These are phyloP conservation scores for Solanum hybrid DNA, from an alignment of 305 asterid species.

Conservation along the genomic window DNA sequence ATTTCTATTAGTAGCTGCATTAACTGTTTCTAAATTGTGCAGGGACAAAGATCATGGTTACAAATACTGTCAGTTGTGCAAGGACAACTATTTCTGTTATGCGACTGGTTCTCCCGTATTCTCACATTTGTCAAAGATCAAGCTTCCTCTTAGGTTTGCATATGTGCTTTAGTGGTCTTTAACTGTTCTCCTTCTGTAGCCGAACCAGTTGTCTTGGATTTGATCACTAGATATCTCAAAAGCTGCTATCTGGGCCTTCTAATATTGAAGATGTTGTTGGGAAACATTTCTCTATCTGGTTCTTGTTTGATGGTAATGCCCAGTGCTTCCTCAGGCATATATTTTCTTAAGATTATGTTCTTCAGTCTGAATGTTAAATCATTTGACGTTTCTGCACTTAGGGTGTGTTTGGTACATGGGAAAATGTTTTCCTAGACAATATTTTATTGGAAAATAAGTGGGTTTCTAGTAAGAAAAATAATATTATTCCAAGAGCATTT, in stretches of 20 bases:
- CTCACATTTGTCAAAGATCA: not conserved
- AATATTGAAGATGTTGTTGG: not conserved
- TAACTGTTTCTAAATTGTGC: not conserved
- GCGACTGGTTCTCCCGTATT: not conserved
- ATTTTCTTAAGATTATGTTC: not conserved
- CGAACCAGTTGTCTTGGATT: not conserved
- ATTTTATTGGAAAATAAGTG: not conserved
- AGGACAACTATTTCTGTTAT: not conserved
- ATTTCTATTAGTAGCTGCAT: not conserved
- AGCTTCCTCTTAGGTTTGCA: not conserved
- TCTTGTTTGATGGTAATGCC: not conserved
- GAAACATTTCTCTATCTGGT: not conserved
- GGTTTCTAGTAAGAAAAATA: not conserved
- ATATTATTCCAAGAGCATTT: not conserved
- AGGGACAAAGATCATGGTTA: not conserved
- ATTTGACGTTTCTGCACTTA: not conserved
- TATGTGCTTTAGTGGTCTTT: not conserved
- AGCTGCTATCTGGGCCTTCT: not conserved
- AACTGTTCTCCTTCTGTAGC: not conserved
- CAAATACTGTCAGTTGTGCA: not conserved
- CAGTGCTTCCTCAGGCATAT: not conserved
- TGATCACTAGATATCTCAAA: not conserved
- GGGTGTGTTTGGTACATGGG: not conserved
- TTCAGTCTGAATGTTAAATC: not conserved
- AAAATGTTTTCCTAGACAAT: not conserved